Percentiles rank a stretch among this genome's conserved stretches.
Conservation (phyloP, 768 basidiomycete species). For the Boletus coccyginus region DNA sequence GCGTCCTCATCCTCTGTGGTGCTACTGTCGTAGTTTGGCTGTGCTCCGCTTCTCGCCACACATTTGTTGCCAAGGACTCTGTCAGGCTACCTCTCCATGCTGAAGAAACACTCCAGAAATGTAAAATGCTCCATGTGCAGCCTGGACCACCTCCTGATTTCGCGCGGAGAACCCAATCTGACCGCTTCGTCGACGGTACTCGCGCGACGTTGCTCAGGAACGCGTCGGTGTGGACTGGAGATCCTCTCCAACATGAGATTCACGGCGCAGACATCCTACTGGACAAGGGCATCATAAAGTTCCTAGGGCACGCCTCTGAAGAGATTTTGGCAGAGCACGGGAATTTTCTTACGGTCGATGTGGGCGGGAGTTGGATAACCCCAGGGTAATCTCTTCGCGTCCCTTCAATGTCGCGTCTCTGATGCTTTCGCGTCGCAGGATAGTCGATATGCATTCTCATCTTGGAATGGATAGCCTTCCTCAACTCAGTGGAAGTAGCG, state of each 20-base stretch:
- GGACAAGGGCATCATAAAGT: slow-evolving; percentile 37
- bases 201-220: slow-evolving; percentile 41
- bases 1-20: slow-evolving; percentile 19
- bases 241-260: slow-evolving; percentile 35
- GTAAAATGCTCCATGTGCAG: slow-evolving; percentile 31
- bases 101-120: slow-evolving; percentile 32
- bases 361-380: slow-evolving; percentile 64
- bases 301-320: slow-evolving; percentile 41
- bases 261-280: slow-evolving; percentile 39
- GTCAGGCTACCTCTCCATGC: slow-evolving; percentile 29
- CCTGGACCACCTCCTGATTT: slow-evolving; percentile 39
- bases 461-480: slow-evolving; percentile 72
- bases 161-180: slow-evolving; percentile 33
- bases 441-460: slow-evolving; percentile 78
- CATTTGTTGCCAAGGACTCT: slow-evolving; percentile 2
- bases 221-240: slow-evolving; percentile 54
- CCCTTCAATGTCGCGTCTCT: slow-evolving; percentile 35
- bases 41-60: slow-evolving; percentile 17
- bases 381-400: slow-evolving; percentile 48
- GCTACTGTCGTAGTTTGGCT: slow-evolving; percentile 15
- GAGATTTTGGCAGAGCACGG: slow-evolving; percentile 30
- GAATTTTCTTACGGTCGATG: slow-evolving; percentile 57
- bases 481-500: slow-evolving; percentile 43
- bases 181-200: slow-evolving; percentile 39
- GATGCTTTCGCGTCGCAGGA: slow-evolving; percentile 25